Percentiles rank a stretch among this genome's conserved stretches.
Evolutionary conservation across 2,329 filamentous ascomycete genomes (phyloP).

Genomic region (Aphanocladium album): DNA sequence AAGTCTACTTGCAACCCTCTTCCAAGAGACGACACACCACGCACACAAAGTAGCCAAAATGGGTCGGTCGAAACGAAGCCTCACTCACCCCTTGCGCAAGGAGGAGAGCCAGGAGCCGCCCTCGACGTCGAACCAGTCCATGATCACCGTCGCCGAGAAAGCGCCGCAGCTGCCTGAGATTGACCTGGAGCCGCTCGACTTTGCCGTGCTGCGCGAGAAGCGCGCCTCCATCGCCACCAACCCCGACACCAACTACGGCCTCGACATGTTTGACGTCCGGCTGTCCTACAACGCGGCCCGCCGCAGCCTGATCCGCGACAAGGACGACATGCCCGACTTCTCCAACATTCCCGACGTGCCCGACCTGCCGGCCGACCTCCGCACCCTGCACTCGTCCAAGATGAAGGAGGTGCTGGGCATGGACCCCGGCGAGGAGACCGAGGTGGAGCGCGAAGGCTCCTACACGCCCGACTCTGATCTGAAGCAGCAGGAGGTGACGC

Average conservation of each 20-base stretch:
- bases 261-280: conserved; percentile 11
- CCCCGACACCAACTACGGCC: conserved; percentile 5
- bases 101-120: background rate
- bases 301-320: conserved; percentile 12
- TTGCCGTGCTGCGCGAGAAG: conserved; percentile 9
- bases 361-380: background rate
- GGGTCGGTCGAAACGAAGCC: conserved; percentile 8
- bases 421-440: conserved; percentile 9
- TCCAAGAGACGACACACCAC: background rate
- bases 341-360: conserved; percentile 2
- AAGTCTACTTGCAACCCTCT: no score
- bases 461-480: conserved; percentile 9
- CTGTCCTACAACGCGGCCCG: conserved; percentile 11
- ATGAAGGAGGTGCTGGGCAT: conserved; percentile 11
- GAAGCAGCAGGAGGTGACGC: conserved; percentile 8
- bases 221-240: conserved; percentile 7
- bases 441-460: conserved; percentile 2
- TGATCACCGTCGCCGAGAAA: conserved; percentile 3
- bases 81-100: background rate
- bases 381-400: conserved; percentile 10
- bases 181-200: conserved; percentile 10
- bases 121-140: background rate
- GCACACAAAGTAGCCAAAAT: background rate
- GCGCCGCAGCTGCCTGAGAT: conserved; percentile 10
- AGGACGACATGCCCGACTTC: conserved; percentile 9